Evolutionary conservation across 495 filamentous ascomycete genomes (phyloP).

Genomic region (Penicillium goetzii): DNA sequence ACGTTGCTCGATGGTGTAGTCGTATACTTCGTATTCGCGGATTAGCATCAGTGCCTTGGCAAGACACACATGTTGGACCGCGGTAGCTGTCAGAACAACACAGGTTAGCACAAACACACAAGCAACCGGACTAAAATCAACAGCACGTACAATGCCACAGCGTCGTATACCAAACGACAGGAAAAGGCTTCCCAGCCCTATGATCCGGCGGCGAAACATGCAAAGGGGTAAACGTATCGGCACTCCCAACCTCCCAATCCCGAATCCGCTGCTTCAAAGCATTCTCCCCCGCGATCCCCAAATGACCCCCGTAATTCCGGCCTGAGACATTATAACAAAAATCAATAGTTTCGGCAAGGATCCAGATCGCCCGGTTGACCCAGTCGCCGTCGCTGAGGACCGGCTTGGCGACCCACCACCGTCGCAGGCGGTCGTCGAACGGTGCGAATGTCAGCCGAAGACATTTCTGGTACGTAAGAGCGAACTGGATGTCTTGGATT

Average conservation of each 20-base stretch:
- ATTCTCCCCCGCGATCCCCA: slow-evolving; percentile 25
- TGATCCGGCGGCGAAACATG: slow-evolving; percentile 39
- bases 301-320: slow-evolving; percentile 23
- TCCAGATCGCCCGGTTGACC: slow-evolving; percentile 45
- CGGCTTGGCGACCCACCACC: slow-evolving; percentile 35
- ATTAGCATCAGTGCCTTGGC: slow-evolving; percentile 42
- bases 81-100: slow-evolving; percentile 33
- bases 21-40: slow-evolving; percentile 27
- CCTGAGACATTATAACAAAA: slow-evolving; percentile 40
- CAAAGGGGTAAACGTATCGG: slow-evolving; percentile 42
- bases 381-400: slow-evolving; percentile 44
- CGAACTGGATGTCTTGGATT: slow-evolving; percentile 50
- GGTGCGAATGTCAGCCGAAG: slow-evolving; percentile 42
- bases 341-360: slow-evolving; percentile 46
- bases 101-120: not conserved
- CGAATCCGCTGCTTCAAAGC: slow-evolving; percentile 35
- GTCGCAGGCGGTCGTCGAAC: slow-evolving; percentile 41
- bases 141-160: slow-evolving; percentile 40
- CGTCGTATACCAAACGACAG: slow-evolving; percentile 44
- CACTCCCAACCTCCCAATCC: slow-evolving; percentile 37
- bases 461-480: slow-evolving; percentile 43
- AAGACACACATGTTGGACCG: slow-evolving; percentile 46
- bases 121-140: not conserved
- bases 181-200: slow-evolving; percentile 40
- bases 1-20: slow-evolving; percentile 20